Evolutionary conservation across 139 green algal species (phyloP), one percentile per base, ranked within the genome.

Genomic region (Deuterostichococcus epilithicus): DNA sequence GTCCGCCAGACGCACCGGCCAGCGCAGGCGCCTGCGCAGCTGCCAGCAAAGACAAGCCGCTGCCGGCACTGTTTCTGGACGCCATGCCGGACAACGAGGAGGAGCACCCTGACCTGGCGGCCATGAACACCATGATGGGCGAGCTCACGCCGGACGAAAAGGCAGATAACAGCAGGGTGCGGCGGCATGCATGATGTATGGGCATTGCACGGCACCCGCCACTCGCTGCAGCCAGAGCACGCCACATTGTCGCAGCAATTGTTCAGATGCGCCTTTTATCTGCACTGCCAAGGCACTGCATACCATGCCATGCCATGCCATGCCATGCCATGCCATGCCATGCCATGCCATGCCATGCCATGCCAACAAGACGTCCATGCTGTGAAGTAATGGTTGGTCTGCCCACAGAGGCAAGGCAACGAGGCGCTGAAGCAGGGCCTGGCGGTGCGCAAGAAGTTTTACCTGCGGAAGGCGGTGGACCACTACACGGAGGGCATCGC

Each of bases 11-110:
- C 28, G 18, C 18, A 13, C 28, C 52, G 26, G 52, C 13, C 52
- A 20, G 52, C 3, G 52, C 3, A 30, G 52, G 18, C 18, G 18
- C 52, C 8, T 28, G 18, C 26, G 8, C 52, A 25, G 52, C 52
- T 3, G 52, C 13, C 52, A 20, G 3, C 28, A 44, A 73, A 10
- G 66, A 86, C 22, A 80, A 82, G 26, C 65, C 79, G 23, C 60
- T 91, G 26, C 88, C 85, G 18, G 81, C 86, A 15, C 72, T 92
- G 30, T 93, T 92, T 44, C 92, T 91, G 90, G 90, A 95, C 60
- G 60, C 80, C 1, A 84, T 93, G 74, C 91, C 91, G 0, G 84
- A 92, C 2, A 83, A 88, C 28, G 78, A 87, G 10, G 76, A 63
- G 3, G 52, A 88, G 2, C 83, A 96, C 30, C 73, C 88, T 10